A percentile compares a stretch with the other conserved stretches of the same genome.
Conservation (phyloP, 2,329 filamentous ascomycete genomes). For the Paecilomyces formosus region DNA sequence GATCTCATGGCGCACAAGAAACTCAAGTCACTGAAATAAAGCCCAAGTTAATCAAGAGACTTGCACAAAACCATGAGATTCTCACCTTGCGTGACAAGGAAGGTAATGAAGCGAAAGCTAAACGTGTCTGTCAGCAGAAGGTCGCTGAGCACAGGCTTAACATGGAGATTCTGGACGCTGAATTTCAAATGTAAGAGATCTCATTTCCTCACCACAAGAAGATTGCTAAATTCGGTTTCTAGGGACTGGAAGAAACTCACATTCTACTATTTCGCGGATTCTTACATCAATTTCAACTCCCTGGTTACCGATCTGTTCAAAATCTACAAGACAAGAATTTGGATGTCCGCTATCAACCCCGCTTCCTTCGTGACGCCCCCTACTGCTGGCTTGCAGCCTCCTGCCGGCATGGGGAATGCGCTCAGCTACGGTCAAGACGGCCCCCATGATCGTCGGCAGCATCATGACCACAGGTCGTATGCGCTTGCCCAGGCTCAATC, state of each 20-base stretch:
- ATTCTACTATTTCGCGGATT: constrained; percentile 97
- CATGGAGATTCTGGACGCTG: constrained; percentile 98
- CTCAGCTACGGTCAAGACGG: constrained; percentile 46
- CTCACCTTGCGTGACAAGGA: constrained; percentile 88
- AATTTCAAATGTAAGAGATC: constrained; percentile 88
- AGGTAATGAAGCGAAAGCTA: constrained; percentile 94
- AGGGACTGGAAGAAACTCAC: constrained; percentile 99
- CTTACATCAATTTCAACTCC: constrained; percentile 98
- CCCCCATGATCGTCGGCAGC: constrained; percentile 33
- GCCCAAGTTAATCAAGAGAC: constrained; percentile 92
- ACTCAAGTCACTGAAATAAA: constrained; percentile 69
- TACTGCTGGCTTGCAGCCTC: constrained; percentile 62
- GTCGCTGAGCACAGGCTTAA: constrained; percentile 89
- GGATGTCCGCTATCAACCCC: constrained; percentile 99
- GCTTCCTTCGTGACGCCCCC: constrained; percentile 78
- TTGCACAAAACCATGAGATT: constrained; percentile 87
- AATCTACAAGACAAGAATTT: constrained; percentile 98
- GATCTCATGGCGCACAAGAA: constrained; percentile 66
- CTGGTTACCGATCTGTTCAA: constrained; percentile 97
- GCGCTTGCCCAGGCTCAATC: constrained; percentile 8
- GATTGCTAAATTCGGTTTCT: constrained; percentile 10
- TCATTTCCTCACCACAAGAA: not conserved
- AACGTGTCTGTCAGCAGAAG: constrained; percentile 93
- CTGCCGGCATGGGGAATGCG: constrained; percentile 59
- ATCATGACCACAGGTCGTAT: constrained; percentile 26